Evolutionary conservation across 73 alveolate genomes (phyloP).

Genomic region (Blepharisma stoltei): DNA sequence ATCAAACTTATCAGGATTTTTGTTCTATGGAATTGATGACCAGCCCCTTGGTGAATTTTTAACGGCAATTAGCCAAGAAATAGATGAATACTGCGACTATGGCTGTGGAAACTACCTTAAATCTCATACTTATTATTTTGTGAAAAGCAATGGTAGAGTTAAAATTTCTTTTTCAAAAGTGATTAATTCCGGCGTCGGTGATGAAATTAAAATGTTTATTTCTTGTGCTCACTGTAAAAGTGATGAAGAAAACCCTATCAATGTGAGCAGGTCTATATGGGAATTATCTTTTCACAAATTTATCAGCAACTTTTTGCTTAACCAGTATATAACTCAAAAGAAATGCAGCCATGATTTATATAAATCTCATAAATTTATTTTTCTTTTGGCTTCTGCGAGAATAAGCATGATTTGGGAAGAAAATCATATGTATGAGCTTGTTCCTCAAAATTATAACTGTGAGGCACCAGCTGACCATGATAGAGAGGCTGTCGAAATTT

Average conservation of each 20-base stretch:
- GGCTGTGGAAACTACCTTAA: neutral
- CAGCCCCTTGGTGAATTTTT: constrained; percentile 15
- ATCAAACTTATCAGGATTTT: neutral
- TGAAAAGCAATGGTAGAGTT: constrained; percentile 20
- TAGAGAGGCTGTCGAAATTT: no score
- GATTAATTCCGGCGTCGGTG: neutral
- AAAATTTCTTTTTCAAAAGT: neutral
- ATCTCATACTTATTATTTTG: constrained; percentile 15
- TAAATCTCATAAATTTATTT: no score
- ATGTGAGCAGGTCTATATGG: neutral
- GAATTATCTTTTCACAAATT: constrained; percentile 22
- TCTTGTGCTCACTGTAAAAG: constrained; percentile 1
- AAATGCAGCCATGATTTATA: no score
- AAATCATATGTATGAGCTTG: no score
- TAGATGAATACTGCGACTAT: constrained; percentile 7
- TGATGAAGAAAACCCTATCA: neutral
- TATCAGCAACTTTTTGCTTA: neutral
- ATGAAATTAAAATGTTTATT: neutral
- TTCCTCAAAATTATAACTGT: no score
- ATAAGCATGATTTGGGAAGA: no score
- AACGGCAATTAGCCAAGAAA: neutral
- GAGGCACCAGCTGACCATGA: no score
- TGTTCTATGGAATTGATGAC: neutral
- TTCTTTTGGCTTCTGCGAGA: no score
- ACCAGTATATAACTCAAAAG: no score